Evolutionary conservation across 768 basidiomycete genomes (phyloP).

Genomic region (Sistotremastrum niveocremeum): DNA sequence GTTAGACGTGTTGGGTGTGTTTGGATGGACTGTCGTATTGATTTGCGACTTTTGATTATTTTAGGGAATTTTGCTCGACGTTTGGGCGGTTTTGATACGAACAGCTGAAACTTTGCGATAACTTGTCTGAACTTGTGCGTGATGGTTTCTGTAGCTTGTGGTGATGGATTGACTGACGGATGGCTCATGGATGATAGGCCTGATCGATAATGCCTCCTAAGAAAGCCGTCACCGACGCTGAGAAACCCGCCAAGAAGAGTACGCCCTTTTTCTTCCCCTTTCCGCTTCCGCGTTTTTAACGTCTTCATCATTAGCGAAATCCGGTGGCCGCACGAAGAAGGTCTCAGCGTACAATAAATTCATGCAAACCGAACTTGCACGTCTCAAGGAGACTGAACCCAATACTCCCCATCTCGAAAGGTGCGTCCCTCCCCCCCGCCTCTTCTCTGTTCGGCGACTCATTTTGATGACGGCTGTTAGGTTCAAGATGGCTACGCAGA

Average conservation of each 20-base stretch:
- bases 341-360: slow-evolving; percentile 69
- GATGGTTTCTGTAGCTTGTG: too few species aligned
- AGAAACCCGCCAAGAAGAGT: slow-evolving; percentile 48
- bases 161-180: too few species aligned
- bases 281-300: neutral
- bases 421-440: too few species aligned
- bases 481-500: slow-evolving; percentile 60
- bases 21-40: too few species aligned
- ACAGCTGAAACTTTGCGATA: too few species aligned
- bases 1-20: too few species aligned
- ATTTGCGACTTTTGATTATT: too few species aligned
- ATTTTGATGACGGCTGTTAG: slow-evolving; percentile 18
- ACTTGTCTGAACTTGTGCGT: too few species aligned
- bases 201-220: too few species aligned
- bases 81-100: too few species aligned
- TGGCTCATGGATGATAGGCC: too few species aligned
- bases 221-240: slow-evolving; percentile 14
- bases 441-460: neutral
- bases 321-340: slow-evolving; percentile 39
- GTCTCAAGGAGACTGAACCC: slow-evolving; percentile 64
- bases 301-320: slow-evolving; percentile 7
- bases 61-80: too few species aligned
- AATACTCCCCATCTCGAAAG: slow-evolving; percentile 61
- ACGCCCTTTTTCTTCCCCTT: slow-evolving; percentile 12
- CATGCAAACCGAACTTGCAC: slow-evolving; percentile 67